These are phyloP conservation scores for Berkeleyomyces rouxiae DNA, from an alignment of 2,329 filamentous ascomycete genomes.

Conservation along the genomic window DNA sequence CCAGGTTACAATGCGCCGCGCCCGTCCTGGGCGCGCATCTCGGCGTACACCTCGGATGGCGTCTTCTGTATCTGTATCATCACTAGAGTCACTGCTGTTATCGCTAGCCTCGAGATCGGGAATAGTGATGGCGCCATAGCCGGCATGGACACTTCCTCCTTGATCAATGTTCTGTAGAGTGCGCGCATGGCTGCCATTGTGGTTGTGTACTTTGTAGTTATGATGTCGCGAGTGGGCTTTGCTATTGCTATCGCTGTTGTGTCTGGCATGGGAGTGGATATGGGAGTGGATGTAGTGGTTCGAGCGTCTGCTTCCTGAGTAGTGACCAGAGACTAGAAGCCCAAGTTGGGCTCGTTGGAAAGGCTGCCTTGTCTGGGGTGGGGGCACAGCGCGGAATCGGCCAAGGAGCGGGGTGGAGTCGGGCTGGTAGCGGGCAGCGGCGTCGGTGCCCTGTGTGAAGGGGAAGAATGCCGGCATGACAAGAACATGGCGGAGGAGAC, in stretches of 20 bases:
- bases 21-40: not conserved
- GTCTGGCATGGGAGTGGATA: not conserved
- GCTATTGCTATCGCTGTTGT: slow-evolving; percentile 13
- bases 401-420: slow-evolving; percentile 46
- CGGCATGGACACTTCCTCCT: slow-evolving; percentile 37
- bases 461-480: slow-evolving; percentile 49
- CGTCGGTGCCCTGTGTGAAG: slow-evolving; percentile 49
- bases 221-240: slow-evolving; percentile 15
- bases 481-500: slow-evolving; percentile 2
- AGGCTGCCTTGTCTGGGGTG: slow-evolving; percentile 17
- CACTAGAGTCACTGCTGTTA: slow-evolving; percentile 19
- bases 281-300: not conserved
- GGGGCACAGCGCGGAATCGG: slow-evolving; percentile 46
- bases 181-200: slow-evolving; percentile 22
- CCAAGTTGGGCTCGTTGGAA: slow-evolving; percentile 11
- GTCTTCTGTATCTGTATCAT: slow-evolving; percentile 15
- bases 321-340: slow-evolving; percentile 7
- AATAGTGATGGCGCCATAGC: slow-evolving; percentile 37
- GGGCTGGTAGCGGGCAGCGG: slow-evolving; percentile 31
- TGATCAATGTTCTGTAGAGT: not conserved
- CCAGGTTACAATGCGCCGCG: not conserved
- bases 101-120: slow-evolving; percentile 23
- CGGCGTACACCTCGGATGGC: not conserved
- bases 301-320: slow-evolving; percentile 6
- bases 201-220: slow-evolving; percentile 22